phyloP scores from a whole-genome alignment of 1,139 yeast genomes.

The Pichia sp. region DNA sequence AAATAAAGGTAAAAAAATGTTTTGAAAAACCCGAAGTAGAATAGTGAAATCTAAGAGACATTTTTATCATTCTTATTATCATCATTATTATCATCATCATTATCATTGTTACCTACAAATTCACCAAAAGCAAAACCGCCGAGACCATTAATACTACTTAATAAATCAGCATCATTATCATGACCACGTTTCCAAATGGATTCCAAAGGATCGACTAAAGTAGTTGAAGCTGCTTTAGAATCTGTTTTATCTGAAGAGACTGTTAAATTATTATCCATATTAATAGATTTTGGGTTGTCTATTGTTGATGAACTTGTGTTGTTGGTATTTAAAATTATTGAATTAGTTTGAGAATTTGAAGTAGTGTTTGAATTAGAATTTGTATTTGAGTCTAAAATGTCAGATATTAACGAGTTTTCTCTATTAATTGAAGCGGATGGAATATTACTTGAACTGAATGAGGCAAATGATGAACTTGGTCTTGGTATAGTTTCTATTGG shows the following conservation, averaged over 20 bases:
- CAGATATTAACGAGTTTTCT: constrained; percentile 8
- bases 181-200: constrained; percentile 16
- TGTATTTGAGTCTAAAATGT: not conserved
- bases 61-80: too few relatives aligned
- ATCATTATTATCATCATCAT: not conserved
- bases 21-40: too few relatives aligned
- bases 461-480: constrained; percentile 10
- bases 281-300: not conserved
- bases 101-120: not conserved
- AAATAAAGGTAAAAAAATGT: too few relatives aligned
- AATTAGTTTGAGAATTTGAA: not conserved
- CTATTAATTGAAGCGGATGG: constrained; percentile 4
- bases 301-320: not conserved
- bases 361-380: not conserved
- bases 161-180: not conserved
- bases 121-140: not conserved
- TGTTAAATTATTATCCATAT: not conserved
- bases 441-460: constrained; percentile 5
- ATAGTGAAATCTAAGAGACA: too few relatives aligned
- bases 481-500: constrained; percentile 8
- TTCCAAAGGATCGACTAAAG: constrained; percentile 15
- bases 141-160: not conserved
- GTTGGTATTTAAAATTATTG: not conserved
- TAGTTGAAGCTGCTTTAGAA: not conserved
- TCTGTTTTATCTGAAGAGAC: not conserved